phyloP scores from a whole-genome alignment of 352 stramenopile genomes.

The Phytophthora meadii region DNA sequence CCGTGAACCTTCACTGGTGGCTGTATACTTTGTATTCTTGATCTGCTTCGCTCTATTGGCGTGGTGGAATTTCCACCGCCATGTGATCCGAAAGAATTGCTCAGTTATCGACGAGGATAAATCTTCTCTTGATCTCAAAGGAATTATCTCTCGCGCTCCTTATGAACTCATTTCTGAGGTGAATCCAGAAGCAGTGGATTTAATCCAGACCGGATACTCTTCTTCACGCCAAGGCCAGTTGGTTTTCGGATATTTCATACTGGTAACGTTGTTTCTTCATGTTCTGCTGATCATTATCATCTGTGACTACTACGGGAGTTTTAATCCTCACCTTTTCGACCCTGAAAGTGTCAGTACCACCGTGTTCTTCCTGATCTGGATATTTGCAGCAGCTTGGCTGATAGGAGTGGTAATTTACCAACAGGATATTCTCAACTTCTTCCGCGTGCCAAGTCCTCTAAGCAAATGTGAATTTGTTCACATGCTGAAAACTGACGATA shows the following conservation, averaged over 20 bases:
- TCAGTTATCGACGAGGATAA: constrained; percentile 10
- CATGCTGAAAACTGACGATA: constrained; percentile 39
- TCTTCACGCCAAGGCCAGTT: constrained; percentile 16
- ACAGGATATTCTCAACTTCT: constrained; percentile 43
- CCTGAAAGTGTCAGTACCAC: constrained; percentile 28
- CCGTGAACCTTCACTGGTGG: constrained; percentile 16
- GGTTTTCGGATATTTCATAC: constrained; percentile 37
- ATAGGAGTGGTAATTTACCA: constrained; percentile 34
- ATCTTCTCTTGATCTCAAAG: constrained; percentile 10
- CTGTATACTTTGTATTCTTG: constrained; percentile 35
- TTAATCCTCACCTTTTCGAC: constrained; percentile 36
- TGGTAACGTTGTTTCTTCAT: constrained; percentile 27
- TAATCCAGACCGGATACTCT: constrained; percentile 38
- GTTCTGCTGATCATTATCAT: constrained; percentile 42
- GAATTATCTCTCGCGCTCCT: constrained; percentile 6
- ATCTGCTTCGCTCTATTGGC: constrained; percentile 24
- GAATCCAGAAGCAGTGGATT: not conserved
- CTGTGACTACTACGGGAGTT: constrained; percentile 46
- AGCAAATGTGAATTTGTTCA: constrained; percentile 41
- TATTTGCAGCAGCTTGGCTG: constrained; percentile 35
- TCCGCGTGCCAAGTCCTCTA: constrained; percentile 31
- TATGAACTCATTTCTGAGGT: constrained; percentile 23
- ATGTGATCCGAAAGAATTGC: constrained; percentile 27
- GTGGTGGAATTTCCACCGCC: constrained; percentile 23
- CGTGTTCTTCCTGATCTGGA: constrained; percentile 48